Evolutionary conservation across 352 stramenopile genomes (phyloP).

Genomic region (Phytophthora foliorum): DNA sequence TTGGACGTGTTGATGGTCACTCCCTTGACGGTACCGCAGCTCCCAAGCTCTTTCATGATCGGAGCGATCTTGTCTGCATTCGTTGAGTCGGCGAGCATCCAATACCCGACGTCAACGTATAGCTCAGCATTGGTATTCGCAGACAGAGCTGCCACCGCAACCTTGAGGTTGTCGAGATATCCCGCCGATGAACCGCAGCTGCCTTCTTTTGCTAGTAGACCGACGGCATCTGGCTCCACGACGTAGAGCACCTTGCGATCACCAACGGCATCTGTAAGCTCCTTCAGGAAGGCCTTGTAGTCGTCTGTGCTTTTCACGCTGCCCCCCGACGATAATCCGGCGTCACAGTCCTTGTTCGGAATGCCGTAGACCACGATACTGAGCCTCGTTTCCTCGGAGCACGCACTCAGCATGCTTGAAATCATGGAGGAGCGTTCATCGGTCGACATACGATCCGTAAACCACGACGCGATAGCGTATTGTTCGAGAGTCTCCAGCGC

Average conservation of each 20-base stretch:
- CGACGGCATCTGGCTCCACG: conserved; percentile 65
- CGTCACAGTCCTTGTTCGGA: conserved; percentile 69
- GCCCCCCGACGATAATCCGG: conserved; percentile 46
- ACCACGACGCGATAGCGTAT: conserved; percentile 61
- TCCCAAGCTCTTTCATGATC: conserved; percentile 48
- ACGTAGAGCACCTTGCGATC: conserved; percentile 68
- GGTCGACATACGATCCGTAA: conserved; percentile 48
- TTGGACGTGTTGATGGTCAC: conserved; percentile 80
- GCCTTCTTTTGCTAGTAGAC: conserved; percentile 48
- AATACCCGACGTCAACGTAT: conserved; percentile 72
- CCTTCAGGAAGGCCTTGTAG: conserved; percentile 55
- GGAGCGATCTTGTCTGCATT: conserved; percentile 40
- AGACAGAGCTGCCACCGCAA: conserved; percentile 53
- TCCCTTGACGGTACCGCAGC: conserved; percentile 54
- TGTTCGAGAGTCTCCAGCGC: conserved; percentile 49
- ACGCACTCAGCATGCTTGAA: conserved; percentile 39
- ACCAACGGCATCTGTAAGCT: conserved; percentile 44
- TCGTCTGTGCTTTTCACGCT: conserved; percentile 43
- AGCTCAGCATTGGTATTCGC: conserved; percentile 59
- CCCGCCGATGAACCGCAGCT: conserved; percentile 49
- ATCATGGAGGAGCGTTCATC: conserved; percentile 33
- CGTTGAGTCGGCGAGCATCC: conserved; percentile 48
- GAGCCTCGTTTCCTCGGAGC: conserved; percentile 43
- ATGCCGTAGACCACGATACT: conserved; percentile 71
- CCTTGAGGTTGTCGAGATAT: conserved; percentile 61